These are phyloP conservation scores for Nemophila menziesii DNA, from an alignment of 257 asterid genomes.

Conservation along the genomic window DNA sequence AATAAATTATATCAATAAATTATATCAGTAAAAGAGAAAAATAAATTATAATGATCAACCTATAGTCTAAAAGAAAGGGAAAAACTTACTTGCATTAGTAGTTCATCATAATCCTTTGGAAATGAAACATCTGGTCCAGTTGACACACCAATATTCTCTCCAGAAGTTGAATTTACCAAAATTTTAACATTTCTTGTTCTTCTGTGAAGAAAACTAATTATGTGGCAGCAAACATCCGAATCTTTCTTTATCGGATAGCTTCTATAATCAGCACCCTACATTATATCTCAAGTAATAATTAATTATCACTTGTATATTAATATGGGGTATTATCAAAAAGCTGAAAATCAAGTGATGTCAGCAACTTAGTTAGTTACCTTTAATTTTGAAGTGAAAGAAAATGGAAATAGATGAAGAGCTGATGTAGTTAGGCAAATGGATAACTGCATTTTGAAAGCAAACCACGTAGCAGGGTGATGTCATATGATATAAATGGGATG, in stretches of 20 bases:
- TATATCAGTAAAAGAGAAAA: too few relatives aligned
- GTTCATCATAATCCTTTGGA: slow-evolving; percentile 64
- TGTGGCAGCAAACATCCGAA: slow-evolving; percentile 8
- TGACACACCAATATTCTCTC: slow-evolving; percentile 26
- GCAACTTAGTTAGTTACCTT: slow-evolving; percentile 8
- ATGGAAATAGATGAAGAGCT: slow-evolving; percentile 19
- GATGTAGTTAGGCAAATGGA: slow-evolving; percentile 25
- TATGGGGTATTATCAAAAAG: too few relatives aligned
- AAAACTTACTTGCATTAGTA: slow-evolving; percentile 52
- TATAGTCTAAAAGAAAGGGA: not conserved
- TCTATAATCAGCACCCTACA: slow-evolving; percentile 28
- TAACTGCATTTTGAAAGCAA: slow-evolving; percentile 35
- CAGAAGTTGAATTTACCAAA: slow-evolving; percentile 23
- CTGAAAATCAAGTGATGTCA: not conserved
- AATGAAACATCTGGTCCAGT: slow-evolving; percentile 41
- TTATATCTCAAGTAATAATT: slow-evolving; percentile 1
- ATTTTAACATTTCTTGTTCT: slow-evolving; percentile 23
- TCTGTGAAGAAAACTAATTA: slow-evolving; percentile 5
- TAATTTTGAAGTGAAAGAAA: slow-evolving; percentile 13
- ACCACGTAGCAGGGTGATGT: slow-evolving; percentile 1
- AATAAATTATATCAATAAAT: too few relatives aligned
- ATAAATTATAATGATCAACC: not conserved
- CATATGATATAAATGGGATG: too few relatives aligned
- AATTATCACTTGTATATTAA: too few relatives aligned
- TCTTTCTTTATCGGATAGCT: slow-evolving; percentile 18